Evolutionary conservation across 495 filamentous ascomycete species (phyloP).

Genomic region (Daldinia childiae): DNA sequence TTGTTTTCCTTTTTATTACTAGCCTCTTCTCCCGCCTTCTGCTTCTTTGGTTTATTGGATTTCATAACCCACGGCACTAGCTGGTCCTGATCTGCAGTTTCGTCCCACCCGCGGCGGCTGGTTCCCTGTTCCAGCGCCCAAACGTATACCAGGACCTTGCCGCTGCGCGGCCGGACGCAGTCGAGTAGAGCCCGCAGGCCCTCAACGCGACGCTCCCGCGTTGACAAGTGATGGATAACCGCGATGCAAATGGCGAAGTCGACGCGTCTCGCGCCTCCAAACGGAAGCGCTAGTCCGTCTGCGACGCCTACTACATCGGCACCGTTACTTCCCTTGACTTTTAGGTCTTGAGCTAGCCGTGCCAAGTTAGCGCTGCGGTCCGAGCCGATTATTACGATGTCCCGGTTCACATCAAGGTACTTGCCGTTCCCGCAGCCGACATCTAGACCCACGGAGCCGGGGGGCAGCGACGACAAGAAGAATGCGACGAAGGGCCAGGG

Average conservation of each 20-base stretch:
- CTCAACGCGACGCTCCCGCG: conserved; percentile 74
- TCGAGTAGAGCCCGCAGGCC: conserved; percentile 78
- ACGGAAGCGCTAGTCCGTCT: conserved; percentile 74
- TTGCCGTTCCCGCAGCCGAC: conserved; percentile 97
- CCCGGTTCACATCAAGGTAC: conserved; percentile 81
- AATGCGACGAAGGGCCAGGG: conserved; percentile 92
- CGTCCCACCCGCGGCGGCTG: conserved; percentile 92
- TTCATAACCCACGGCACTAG: conserved; percentile 95
- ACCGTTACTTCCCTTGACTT: conserved; percentile 52
- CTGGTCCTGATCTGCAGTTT: conserved; percentile 82
- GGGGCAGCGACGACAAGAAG: conserved; percentile 73
- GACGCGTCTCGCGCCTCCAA: conserved; percentile 69
- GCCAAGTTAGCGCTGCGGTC: conserved; percentile 85
- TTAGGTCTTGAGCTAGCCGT: conserved; percentile 73
- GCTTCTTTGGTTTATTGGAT: conserved; percentile 48
- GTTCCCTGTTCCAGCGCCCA: conserved; percentile 95
- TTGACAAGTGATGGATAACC: conserved; percentile 94
- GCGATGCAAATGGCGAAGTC: conserved; percentile 97
- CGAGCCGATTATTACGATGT: conserved; percentile 84
- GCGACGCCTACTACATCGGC: conserved; percentile 65
- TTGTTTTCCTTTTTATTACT: conserved; percentile 25
- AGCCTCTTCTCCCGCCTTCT: conserved; percentile 32
- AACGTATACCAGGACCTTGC: conserved; percentile 85
- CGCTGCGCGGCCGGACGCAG: conserved; percentile 63
- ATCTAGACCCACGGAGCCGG: conserved; percentile 87